Evolutionary conservation across 1,284 basidiomycete species (phyloP).

Genomic region (Trichosporon asahii): DNA sequence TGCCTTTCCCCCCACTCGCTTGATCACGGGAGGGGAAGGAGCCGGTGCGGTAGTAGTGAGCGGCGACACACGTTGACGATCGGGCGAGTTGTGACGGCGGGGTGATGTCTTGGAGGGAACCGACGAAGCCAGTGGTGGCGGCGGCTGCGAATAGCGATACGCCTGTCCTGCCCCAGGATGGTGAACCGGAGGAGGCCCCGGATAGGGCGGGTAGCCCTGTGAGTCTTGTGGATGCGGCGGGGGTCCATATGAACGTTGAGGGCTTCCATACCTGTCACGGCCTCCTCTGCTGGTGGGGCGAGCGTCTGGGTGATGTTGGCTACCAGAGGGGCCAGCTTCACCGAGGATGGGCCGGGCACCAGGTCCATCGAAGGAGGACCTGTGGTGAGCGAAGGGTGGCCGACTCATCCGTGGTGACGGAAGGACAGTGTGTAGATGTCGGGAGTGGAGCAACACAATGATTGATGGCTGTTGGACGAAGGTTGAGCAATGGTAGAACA

Average conservation of each 20-base stretch:
- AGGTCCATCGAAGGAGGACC: slow-evolving; percentile 27
- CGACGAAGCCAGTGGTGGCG: neutral
- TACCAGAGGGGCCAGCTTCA: slow-evolving; percentile 18
- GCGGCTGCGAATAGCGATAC: neutral
- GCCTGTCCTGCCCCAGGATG: neutral
- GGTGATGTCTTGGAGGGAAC: neutral
- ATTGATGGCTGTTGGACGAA: neutral
- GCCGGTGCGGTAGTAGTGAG: slow-evolving; percentile 1
- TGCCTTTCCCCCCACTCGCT: slow-evolving; percentile 34
- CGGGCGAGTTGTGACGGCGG: neutral
- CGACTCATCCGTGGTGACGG: slow-evolving; percentile 9
- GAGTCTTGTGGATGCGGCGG: neutral
- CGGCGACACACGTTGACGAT: neutral
- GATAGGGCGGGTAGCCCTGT: neutral
- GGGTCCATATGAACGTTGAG: neutral
- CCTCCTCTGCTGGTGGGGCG: neutral
- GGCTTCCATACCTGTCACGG: neutral
- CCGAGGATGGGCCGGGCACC: slow-evolving; percentile 29
- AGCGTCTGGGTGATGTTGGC: slow-evolving; percentile 1
- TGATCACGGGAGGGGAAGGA: slow-evolving; percentile 14
- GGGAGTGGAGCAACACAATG: slow-evolving; percentile 3
- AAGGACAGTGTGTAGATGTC: neutral
- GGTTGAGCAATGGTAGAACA: neutral
- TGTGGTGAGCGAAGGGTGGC: slow-evolving; percentile 3
- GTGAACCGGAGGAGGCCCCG: neutral